phyloP scores from a whole-genome alignment of 305 asterid genomes.

The Withania somnifera region DNA sequence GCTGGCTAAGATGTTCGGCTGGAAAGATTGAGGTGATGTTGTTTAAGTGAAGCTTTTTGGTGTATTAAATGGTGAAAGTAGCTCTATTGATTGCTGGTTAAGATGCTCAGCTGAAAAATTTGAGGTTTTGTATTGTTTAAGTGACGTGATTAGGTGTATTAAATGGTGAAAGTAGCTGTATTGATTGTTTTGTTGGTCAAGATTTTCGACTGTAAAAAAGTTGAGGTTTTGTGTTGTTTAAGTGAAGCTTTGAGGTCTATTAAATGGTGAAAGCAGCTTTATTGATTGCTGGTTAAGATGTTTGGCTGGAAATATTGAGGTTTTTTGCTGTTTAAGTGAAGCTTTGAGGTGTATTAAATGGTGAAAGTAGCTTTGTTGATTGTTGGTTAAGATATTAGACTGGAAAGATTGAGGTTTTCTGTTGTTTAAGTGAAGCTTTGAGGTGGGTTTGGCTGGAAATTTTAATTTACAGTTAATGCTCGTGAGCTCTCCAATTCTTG shows the following conservation, averaged over 20 bases:
- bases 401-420: not conserved
- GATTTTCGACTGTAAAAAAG: too few species aligned
- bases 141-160: too few species aligned
- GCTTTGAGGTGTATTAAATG: not conserved
- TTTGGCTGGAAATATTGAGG: too few species aligned
- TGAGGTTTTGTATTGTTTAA: not conserved
- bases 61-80: not conserved
- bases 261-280: too few species aligned
- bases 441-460: not conserved
- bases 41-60: not conserved
- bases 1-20: not conserved
- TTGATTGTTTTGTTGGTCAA: too few species aligned
- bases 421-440: constrained; percentile 9
- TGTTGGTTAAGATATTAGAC: not conserved
- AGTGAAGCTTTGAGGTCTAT: too few species aligned
- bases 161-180: too few species aligned
- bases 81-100: not conserved
- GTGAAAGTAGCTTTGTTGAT: too few species aligned
- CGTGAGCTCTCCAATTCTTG: not conserved
- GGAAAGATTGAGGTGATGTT: not conserved
- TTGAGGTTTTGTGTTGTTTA: too few species aligned
- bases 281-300: too few species aligned
- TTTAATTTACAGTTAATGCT: not conserved
- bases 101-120: not conserved
- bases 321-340: constrained; percentile 13